Percentiles rank a stretch among this genome's conserved stretches.
phyloP scores from a whole-genome alignment of 441 rosid species.

The Corymbia citriodora region DNA sequence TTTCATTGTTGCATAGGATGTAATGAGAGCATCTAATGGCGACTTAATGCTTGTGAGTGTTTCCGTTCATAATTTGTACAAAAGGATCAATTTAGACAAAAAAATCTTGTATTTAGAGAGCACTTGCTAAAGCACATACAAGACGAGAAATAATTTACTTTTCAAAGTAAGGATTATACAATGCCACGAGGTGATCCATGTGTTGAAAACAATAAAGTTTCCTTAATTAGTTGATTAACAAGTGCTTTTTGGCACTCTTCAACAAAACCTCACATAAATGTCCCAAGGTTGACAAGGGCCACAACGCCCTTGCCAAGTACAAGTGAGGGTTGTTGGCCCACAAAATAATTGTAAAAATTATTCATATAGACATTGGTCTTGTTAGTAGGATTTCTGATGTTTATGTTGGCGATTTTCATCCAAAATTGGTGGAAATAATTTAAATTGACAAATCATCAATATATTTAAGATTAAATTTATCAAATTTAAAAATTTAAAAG shows the following conservation, averaged over 20 bases:
- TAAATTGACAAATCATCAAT: not conserved
- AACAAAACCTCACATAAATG: not conserved
- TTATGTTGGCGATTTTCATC: not conserved
- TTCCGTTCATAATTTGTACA: not conserved
- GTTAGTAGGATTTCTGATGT: not conserved
- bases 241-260: not conserved
- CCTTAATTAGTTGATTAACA: not conserved
- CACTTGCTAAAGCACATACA: not conserved
- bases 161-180: not conserved
- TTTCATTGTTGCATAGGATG: not conserved
- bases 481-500: fast-evolving
- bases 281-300: not conserved
- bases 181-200: not conserved
- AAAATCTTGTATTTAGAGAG: not conserved
- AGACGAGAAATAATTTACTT: not conserved
- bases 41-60: not conserved
- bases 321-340: not conserved
- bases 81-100: not conserved
- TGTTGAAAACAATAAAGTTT: not conserved
- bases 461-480: not conserved
- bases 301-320: not conserved
- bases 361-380: not conserved
- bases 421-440: not conserved
- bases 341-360: not conserved
- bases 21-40: too few relatives aligned